Conservation (phyloP, 345 rosid species). For the Moringa oleifera region DNA sequence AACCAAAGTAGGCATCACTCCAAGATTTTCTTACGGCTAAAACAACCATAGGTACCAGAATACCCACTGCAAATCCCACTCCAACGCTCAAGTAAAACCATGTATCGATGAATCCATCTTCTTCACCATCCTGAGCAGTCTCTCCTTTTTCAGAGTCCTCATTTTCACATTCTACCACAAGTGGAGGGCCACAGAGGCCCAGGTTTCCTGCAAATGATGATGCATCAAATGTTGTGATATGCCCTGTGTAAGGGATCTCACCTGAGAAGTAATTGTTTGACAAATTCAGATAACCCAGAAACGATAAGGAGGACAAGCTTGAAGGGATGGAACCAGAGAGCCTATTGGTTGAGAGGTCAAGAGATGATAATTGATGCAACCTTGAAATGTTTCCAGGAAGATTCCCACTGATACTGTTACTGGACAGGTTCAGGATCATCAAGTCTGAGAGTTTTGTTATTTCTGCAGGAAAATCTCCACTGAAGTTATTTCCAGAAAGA, state of each 20-base stretch:
- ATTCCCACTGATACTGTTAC: conserved; percentile 25
- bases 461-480: conserved; percentile 32
- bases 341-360: conserved; percentile 43
- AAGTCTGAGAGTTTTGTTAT: conserved; percentile 30
- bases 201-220: conserved; percentile 35
- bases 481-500: conserved; percentile 31
- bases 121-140: conserved; percentile 1
- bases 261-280: conserved; percentile 33
- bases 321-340: conserved; percentile 39
- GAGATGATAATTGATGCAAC: conserved; percentile 33
- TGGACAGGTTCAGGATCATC: conserved; percentile 34
- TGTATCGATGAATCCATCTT: conserved; percentile 20
- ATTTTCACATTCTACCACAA: conserved; percentile 18
- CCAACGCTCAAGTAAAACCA: conserved; percentile 47
- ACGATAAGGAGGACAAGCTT: conserved; percentile 31
- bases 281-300: conserved; percentile 30
- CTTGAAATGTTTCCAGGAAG: conserved; percentile 32
- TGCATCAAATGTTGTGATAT: conserved; percentile 26
- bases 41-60: conserved; percentile 22
- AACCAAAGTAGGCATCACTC: conserved; percentile 24
- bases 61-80: conserved; percentile 40
- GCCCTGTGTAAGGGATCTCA: conserved; percentile 29
- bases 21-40: conserved; percentile 21
- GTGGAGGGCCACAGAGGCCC: conserved; percentile 38
- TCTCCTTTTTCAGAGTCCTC: conserved; percentile 14